These are phyloP conservation scores for Botryobasidium botryosum DNA, from an alignment of 768 basidiomycete genomes.

Conservation along the genomic window DNA sequence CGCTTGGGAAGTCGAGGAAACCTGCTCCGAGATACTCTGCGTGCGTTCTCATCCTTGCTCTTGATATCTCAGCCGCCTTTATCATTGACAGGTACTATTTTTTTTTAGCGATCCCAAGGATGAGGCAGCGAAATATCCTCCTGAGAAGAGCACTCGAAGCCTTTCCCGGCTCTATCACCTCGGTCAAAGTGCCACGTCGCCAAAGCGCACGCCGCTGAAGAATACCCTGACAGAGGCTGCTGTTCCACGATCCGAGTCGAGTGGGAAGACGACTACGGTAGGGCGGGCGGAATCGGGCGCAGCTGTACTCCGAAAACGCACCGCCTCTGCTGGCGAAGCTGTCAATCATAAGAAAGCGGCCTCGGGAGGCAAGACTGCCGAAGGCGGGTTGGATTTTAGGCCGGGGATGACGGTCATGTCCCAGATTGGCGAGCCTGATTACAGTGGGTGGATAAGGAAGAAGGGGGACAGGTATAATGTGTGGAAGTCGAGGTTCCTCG, in stretches of 20 bases:
- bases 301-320: too few relatives aligned
- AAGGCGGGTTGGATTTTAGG: constrained; percentile 14
- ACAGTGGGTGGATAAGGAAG: constrained; percentile 90
- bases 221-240: too few relatives aligned
- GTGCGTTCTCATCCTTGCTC: constrained; percentile 26
- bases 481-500: constrained; percentile 86
- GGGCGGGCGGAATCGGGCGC: too few relatives aligned
- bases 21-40: constrained; percentile 58
- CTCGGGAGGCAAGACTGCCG: too few relatives aligned
- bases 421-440: constrained; percentile 83
- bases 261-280: too few relatives aligned
- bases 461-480: constrained; percentile 81
- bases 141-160: background rate
- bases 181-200: too few relatives aligned
- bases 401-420: constrained; percentile 59
- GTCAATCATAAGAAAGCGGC: too few relatives aligned
- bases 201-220: too few relatives aligned
- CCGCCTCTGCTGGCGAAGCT: too few relatives aligned
- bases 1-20: constrained; percentile 55
- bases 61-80: background rate
- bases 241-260: too few relatives aligned
- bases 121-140: constrained; percentile 4
- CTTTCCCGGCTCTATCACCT: constrained; percentile 1
- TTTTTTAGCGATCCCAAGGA: constrained; percentile 4
- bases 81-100: background rate